Evolutionary conservation across 768 basidiomycete genomes (phyloP).

Genomic region (Calocera viscosa): DNA sequence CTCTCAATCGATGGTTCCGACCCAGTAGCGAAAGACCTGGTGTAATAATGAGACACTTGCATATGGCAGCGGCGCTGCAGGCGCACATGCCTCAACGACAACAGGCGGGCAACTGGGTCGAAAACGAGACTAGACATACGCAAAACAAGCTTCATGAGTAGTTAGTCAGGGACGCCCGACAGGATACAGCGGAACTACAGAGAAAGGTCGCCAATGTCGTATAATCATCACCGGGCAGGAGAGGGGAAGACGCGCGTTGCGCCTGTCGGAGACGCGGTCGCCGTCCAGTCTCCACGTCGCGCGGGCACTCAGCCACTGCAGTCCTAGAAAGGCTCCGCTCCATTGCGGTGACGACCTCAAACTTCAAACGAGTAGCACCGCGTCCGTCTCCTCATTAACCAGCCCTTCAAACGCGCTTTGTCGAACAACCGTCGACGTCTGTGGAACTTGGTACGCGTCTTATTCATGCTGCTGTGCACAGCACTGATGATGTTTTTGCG

Average conservation of each 20-base stretch:
- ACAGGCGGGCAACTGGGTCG: too few species aligned
- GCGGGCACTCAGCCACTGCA: neutral
- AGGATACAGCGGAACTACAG: too few species aligned
- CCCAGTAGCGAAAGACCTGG: too few species aligned
- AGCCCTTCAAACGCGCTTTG: neutral
- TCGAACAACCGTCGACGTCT: neutral
- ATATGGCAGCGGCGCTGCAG: too few species aligned
- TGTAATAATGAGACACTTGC: too few species aligned
- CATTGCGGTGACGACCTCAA: conserved; percentile 6
- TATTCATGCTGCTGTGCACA: neutral
- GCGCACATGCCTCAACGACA: too few species aligned
- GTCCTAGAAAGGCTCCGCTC: neutral
- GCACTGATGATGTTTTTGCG: neutral
- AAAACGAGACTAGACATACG: too few species aligned
- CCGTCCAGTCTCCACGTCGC: neutral
- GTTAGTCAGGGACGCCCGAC: too few species aligned
- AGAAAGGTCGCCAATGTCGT: too few species aligned
- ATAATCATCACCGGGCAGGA: too few species aligned
- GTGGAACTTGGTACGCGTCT: neutral
- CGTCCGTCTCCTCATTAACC: neutral
- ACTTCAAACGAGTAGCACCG: conserved; percentile 5
- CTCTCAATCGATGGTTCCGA: too few species aligned
- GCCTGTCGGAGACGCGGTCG: neutral
- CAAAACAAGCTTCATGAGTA: too few species aligned
- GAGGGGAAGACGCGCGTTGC: neutral